Percentiles rank a stretch among this genome's conserved stretches.
Conservation (phyloP, 2,329 filamentous ascomycete genomes). For the Endoconidiophora laricicola region DNA sequence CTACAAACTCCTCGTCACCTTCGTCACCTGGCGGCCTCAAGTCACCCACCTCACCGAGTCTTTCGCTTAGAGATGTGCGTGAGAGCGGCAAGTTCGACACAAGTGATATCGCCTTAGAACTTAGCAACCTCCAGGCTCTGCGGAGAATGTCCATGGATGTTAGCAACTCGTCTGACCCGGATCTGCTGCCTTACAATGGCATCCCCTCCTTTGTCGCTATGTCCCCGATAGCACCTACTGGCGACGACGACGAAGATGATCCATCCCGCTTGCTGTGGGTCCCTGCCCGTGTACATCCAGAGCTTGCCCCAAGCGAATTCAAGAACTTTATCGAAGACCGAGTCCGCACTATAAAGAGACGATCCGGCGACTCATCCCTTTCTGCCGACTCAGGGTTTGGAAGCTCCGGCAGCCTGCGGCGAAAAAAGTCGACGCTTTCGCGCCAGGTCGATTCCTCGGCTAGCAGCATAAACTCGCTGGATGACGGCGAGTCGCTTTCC, state of each 20-base stretch:
- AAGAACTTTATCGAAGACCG: slow-evolving; percentile 91
- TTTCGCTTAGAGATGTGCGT: slow-evolving; percentile 36
- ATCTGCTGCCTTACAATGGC: slow-evolving; percentile 56
- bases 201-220: slow-evolving; percentile 46
- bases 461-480: slow-evolving; percentile 48
- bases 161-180: slow-evolving; percentile 52
- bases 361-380: slow-evolving; percentile 56
- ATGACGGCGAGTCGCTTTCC: slow-evolving; percentile 68
- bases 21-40: slow-evolving; percentile 14
- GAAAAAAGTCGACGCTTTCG: slow-evolving; percentile 93
- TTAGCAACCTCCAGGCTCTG: slow-evolving; percentile 81
- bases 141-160: slow-evolving; percentile 93
- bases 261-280: slow-evolving; percentile 88
- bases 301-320: slow-evolving; percentile 89
- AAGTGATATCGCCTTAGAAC: slow-evolving; percentile 75
- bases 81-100: slow-evolving; percentile 66
- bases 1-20: slow-evolving; percentile 22
- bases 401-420: slow-evolving; percentile 41
- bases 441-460: slow-evolving; percentile 67
- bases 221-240: slow-evolving; percentile 53
- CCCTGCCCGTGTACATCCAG: slow-evolving; percentile 81
- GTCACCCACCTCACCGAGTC: slow-evolving; percentile 34
- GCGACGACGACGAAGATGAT: slow-evolving; percentile 70
- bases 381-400: slow-evolving; percentile 32
- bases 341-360: slow-evolving; percentile 73